phyloP scores from a whole-genome alignment of 75 land plant species.

The Gnetum montanum region DNA sequence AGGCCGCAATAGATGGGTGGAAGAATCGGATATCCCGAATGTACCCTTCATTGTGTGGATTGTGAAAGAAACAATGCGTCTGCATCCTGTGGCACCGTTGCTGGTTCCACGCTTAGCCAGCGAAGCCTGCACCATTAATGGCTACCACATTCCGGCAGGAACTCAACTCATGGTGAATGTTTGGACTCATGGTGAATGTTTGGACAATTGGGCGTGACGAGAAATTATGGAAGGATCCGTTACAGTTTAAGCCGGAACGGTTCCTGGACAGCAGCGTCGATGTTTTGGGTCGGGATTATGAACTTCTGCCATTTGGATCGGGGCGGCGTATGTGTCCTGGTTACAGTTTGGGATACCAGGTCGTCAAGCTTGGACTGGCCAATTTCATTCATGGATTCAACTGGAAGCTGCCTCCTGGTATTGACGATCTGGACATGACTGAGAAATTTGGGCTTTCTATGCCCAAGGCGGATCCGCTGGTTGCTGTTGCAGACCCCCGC shows the following conservation, averaged over 20 bases:
- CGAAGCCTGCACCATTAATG: conserved; percentile 5
- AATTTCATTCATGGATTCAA: conserved; percentile 24
- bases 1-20: neutral
- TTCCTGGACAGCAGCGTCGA: conserved; percentile 2
- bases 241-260: conserved; percentile 21
- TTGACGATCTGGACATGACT: conserved; percentile 15
- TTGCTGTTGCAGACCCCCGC: conserved; percentile 1
- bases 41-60: conserved; percentile 8
- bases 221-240: conserved; percentile 11
- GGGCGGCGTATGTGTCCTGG: conserved; percentile 18
- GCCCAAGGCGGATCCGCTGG: conserved; percentile 1
- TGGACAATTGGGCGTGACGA: conserved; percentile 17
- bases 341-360: conserved; percentile 11
- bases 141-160: conserved; percentile 17
- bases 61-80: conserved; percentile 11
- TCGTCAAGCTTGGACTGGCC: conserved; percentile 18
- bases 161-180: conserved; percentile 18
- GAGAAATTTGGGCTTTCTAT: conserved; percentile 12
- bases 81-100: conserved; percentile 16
- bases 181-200: conserved; percentile 17
- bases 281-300: conserved; percentile 5
- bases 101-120: conserved; percentile 9
- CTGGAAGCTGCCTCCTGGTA: conserved; percentile 21
- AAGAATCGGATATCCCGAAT: conserved; percentile 2
- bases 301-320: conserved; percentile 18